Base-by-base conservation (phyloP, 768 basidiomycete species). In the Cubamyces sp. region DNA sequence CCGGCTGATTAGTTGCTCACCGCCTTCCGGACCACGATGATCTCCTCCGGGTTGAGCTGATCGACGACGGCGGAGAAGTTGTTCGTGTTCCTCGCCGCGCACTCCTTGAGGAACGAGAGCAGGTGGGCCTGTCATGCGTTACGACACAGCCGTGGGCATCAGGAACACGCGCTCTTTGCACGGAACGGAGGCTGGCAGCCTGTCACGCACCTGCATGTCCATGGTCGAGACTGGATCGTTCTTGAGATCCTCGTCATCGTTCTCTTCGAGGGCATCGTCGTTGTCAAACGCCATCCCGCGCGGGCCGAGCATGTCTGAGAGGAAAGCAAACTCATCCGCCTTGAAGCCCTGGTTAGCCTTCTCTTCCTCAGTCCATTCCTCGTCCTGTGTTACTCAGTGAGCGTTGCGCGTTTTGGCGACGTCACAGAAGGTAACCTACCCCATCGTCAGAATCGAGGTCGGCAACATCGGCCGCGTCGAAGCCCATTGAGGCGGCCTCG, bases 291-390 rank as follows among this genome's bases (percentile, higher is more conserved):
- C 92, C 90, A 66, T 80, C 8, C 87, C 90, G 51, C 84, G 86
- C 1, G 87, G 85, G 12, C 90, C 88, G 51, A 94, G 81, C 80
- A 93, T 81, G 50, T 94, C 91, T 5, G 94, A 94, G 40, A 97
- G 76, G 78, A 87, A 92, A 23, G 87, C 85, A 65, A 92, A 86
- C 68, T 93, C 90, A n/a, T 91, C 90, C 52, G 86, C 68, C 86
- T 90, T 68, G 82, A 75, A 64, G 8, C 78, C 76, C 68, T 85
- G 82, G 51, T 84, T 77, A 37, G 82, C 52, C 25, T 50, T 54
- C 61, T 92, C 94, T 70, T 95, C 94, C 68, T 97, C 95, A 11
- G 85, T 83, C 96, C 96, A 98, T n/a, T 93, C 92, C 37, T 93
- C 93, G 65, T 94, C 91, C 81, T 92, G 73, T 28, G 73, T 51